A percentile compares a stretch with the other conserved stretches of the same genome.
phyloP scores from a whole-genome alignment of 2,329 filamentous ascomycete genomes.

The Alternaria panax region DNA sequence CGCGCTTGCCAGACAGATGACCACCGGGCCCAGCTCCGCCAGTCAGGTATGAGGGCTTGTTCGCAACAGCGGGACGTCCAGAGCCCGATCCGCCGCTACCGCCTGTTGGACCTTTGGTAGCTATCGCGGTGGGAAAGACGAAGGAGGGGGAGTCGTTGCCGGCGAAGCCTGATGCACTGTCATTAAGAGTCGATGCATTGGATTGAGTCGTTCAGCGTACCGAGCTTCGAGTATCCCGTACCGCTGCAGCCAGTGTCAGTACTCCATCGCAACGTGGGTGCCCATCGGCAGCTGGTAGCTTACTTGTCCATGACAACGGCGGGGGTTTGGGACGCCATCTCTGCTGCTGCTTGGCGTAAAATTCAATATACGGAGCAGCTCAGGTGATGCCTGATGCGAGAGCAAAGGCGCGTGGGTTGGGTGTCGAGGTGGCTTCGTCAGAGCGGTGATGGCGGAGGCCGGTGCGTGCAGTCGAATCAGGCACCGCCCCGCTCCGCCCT shows the following conservation, averaged over 20 bases:
- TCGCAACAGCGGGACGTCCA: conserved; percentile 86
- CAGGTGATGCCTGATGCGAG: conserved; percentile 25
- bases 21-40: conserved; percentile 84
- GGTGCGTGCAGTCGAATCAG: conserved; percentile 37
- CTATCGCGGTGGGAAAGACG: conserved; percentile 98
- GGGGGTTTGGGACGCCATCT: conserved; percentile 97
- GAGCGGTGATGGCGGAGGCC: conserved; percentile 40
- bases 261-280: conserved; percentile 40
- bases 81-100: conserved; percentile 79
- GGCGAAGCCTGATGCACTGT: conserved; percentile 77
- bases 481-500: conserved; percentile 39
- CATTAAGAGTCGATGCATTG: conserved; percentile 36
- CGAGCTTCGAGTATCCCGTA: conserved; percentile 99
- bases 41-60: conserved; percentile 94
- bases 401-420: conserved; percentile 31
- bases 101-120: conserved; percentile 81
- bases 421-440: conserved; percentile 37
- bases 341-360: conserved; percentile 41
- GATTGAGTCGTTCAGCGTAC: conserved; percentile 61
- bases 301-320: conserved; percentile 99
- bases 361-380: conserved; percentile 29
- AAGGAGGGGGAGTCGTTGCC: conserved; percentile 99
- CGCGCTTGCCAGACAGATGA: conserved; percentile 88
- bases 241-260: conserved; percentile 70
- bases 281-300: conserved; percentile 56